Conservation (phyloP, 2,329 filamentous ascomycete genomes). For the Grosmannia serpens region DNA sequence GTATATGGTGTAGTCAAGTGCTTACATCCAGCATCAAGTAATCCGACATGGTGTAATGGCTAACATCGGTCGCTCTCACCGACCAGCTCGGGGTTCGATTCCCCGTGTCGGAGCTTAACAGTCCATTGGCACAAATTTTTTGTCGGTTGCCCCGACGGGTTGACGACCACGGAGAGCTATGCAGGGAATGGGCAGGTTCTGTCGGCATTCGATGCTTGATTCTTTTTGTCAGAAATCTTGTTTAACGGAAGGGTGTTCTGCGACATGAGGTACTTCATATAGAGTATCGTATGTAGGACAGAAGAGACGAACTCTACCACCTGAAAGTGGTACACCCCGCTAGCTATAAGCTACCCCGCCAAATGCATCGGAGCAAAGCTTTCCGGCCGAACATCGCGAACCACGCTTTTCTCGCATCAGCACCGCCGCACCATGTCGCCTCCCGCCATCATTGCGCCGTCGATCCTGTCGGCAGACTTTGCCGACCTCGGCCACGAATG, state of each 20-base stretch:
- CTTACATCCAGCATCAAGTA: background rate
- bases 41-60: background rate
- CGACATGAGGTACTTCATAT: no score
- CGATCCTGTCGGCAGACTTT: conserved; percentile 97
- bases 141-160: no score
- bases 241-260: no score
- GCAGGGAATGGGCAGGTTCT: no score
- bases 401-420: background rate
- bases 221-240: no score
- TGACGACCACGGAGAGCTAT: no score
- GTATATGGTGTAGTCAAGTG: background rate
- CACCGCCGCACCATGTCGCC: conserved; percentile 55
- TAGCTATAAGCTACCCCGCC: background rate
- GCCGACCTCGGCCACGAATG: conserved; percentile 79
- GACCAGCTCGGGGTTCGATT: background rate
- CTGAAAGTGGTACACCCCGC: no score
- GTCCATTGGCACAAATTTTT: no score
- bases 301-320: no score
- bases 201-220: no score
- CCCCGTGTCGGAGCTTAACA: background rate
- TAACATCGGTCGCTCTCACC: background rate
- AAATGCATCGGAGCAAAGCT: background rate
- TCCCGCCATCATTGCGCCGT: conserved; percentile 88
- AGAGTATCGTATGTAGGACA: no score
- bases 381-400: background rate